Evolutionary conservation across 352 stramenopile species (phyloP).

Genomic region (Peronospora tabacina): DNA sequence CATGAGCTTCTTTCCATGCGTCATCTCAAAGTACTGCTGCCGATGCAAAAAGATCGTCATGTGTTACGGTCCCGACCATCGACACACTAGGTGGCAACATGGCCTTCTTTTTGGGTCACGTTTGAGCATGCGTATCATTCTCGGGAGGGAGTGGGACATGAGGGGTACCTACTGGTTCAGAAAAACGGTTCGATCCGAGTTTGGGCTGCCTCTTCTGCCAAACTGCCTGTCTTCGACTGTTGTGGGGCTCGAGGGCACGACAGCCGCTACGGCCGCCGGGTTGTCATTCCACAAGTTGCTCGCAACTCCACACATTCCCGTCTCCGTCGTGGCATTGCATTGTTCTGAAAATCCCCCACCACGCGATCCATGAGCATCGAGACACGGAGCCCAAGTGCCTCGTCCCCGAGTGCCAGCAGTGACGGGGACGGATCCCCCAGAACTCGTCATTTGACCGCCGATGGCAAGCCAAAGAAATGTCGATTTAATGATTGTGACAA

Average conservation of each 20-base stretch:
- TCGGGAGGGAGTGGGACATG: slow-evolving; percentile 8
- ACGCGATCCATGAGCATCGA: slow-evolving; percentile 23
- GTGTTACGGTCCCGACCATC: too few relatives aligned
- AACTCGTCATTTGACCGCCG: slow-evolving; percentile 7
- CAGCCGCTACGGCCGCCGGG: slow-evolving; percentile 27
- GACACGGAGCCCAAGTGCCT: slow-evolving; percentile 27
- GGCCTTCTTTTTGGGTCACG: slow-evolving; percentile 1
- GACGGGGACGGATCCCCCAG: slow-evolving; percentile 21
- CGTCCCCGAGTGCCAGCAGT: slow-evolving; percentile 19
- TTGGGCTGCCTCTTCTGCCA: slow-evolving; percentile 14
- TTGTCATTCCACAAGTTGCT: slow-evolving; percentile 61
- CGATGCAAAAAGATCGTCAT: too few relatives aligned
- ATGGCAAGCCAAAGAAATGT: slow-evolving; percentile 51
- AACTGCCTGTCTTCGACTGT: slow-evolving; percentile 11
- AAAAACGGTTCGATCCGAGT: slow-evolving; percentile 8
- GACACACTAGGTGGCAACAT: slow-evolving; percentile 1
- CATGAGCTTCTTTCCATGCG: not conserved
- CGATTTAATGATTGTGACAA: slow-evolving; percentile 81
- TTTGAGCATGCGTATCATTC: slow-evolving; percentile 19
- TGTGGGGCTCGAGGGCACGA: slow-evolving; percentile 31
- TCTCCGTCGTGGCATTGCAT: slow-evolving; percentile 28
- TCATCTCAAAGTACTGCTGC: too few relatives aligned
- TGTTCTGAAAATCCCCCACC: not conserved
- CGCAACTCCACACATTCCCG: slow-evolving; percentile 27
- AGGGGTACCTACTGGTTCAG: slow-evolving; percentile 21